Conservation (phyloP, 2,329 filamentous ascomycete species). For the Penicillium nordicum region DNA sequence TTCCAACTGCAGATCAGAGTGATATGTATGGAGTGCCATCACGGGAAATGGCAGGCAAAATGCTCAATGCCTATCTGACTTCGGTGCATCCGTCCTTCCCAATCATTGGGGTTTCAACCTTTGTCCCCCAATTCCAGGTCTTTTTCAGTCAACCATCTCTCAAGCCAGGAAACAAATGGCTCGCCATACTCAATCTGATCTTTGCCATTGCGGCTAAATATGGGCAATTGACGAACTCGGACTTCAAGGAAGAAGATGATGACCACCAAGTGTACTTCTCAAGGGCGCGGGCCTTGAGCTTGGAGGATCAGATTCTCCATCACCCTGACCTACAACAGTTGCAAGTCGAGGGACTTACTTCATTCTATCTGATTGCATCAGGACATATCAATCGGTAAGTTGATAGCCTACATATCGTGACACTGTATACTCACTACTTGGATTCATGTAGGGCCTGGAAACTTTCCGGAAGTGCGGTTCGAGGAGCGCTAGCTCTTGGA, state of each 20-base stretch:
- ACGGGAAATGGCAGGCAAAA: constrained; percentile 35
- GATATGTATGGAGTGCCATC: constrained; percentile 39
- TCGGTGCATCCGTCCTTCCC: constrained; percentile 47
- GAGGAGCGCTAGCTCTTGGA: constrained; percentile 41
- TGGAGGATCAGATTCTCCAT: constrained; percentile 40
- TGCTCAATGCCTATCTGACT: constrained; percentile 42
- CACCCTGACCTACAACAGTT: constrained; percentile 44
- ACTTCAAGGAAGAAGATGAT: constrained; percentile 37
- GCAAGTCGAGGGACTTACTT: constrained; percentile 42
- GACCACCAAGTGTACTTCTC: constrained; percentile 43
- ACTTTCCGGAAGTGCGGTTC: constrained; percentile 40
- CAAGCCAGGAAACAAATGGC: constrained; percentile 40
- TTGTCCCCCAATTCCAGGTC: constrained; percentile 42
- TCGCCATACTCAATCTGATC: constrained; percentile 45
- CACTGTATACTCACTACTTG: background rate
- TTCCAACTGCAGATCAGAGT: constrained; percentile 33
- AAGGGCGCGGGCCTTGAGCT: constrained; percentile 37
- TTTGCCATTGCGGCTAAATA: constrained; percentile 45
- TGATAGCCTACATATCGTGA: background rate
- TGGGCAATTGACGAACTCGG: constrained; percentile 36
- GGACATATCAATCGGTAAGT: constrained; percentile 45
- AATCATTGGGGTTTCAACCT: constrained; percentile 41
- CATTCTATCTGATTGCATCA: constrained; percentile 41
- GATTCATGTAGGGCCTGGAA: constrained; percentile 40
- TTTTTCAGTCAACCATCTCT: constrained; percentile 35